A percentile compares a stretch with the other conserved stretches of the same genome.
Conservation (phyloP, 1,284 basidiomycete genomes). For the Pseudozyma tsukubaensis region DNA sequence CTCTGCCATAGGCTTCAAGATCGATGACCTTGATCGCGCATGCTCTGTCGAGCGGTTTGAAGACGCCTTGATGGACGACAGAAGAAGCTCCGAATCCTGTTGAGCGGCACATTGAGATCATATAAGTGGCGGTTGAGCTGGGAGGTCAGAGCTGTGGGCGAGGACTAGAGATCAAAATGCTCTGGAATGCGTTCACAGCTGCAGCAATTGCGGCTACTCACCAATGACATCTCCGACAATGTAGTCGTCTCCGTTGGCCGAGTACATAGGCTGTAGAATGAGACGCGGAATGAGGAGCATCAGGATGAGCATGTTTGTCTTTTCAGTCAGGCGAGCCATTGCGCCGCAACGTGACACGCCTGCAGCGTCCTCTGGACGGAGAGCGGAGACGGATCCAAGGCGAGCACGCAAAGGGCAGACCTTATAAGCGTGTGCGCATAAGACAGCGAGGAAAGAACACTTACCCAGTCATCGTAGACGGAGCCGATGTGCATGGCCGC, state of each 20-base stretch:
- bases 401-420: too few relatives aligned
- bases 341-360: background rate
- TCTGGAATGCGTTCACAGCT: too few relatives aligned
- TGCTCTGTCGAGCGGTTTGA: constrained; percentile 72
- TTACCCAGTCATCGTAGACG: constrained; percentile 82
- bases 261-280: constrained; percentile 38
- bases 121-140: background rate
- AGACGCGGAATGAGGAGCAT: background rate
- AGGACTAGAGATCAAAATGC: too few relatives aligned
- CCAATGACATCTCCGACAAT: constrained; percentile 61
- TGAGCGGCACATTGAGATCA: background rate
- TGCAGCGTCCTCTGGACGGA: too few relatives aligned
- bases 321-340: background rate
- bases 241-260: constrained; percentile 57
- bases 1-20: constrained; percentile 75
- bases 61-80: constrained; percentile 82
- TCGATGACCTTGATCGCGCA: constrained; percentile 89
- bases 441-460: background rate
- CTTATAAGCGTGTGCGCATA: background rate
- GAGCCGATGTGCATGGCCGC: constrained; percentile 75
- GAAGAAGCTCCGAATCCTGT: constrained; percentile 85
- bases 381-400: too few relatives aligned
- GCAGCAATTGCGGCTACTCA: constrained; percentile 9
- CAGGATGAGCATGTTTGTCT: constrained; percentile 4
- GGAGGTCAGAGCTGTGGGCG: background rate